A percentile compares a stretch with the other conserved stretches of the same genome.
Conservation (phyloP, 164 flowering plant genomes). For the Vitis amurensis region DNA sequence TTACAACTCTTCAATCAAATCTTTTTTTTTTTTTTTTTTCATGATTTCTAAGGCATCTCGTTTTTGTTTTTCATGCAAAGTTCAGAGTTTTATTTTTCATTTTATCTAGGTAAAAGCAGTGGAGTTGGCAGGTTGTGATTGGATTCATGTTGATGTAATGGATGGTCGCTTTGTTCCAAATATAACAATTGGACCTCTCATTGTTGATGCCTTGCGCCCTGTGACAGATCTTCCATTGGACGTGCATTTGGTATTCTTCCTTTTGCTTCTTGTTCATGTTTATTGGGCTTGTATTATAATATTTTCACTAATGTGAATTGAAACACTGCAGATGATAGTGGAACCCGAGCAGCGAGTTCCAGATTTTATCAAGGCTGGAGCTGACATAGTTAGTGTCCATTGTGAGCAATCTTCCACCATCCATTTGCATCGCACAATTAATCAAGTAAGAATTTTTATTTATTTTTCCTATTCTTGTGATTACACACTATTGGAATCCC, state of each 20-base stretch:
- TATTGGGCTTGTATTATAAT: neutral
- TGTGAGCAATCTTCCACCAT: conserved; percentile 96
- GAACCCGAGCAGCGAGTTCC: conserved; percentile 97
- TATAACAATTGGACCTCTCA: conserved; percentile 96
- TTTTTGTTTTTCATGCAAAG: too few species aligned
- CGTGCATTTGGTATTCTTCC: conserved; percentile 81
- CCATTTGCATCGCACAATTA: conserved; percentile 88
- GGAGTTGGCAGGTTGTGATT: conserved; percentile 97
- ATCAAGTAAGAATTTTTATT: conserved; percentile 51
- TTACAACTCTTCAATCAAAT: too few species aligned
- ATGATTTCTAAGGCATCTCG: too few species aligned
- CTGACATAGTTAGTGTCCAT: conserved; percentile 95
- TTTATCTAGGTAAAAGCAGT: conserved; percentile 89
- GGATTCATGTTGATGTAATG: conserved; percentile 99
- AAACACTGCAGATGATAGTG: conserved; percentile 83
- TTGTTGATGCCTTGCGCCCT: conserved; percentile 96
- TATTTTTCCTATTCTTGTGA: neutral
- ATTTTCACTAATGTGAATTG: conserved; percentile 14
- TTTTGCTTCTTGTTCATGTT: neutral
- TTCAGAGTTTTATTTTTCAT: conserved; percentile 10
- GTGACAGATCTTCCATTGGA: conserved; percentile 96
- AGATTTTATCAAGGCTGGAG: conserved; percentile 97
- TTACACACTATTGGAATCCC: neutral
- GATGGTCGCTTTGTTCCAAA: conserved; percentile 99
- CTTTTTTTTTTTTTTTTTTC: too few species aligned